These are phyloP conservation scores for Pseudevernia furfuracea DNA, from an alignment of 495 filamentous ascomycete species.

Conservation along the genomic window DNA sequence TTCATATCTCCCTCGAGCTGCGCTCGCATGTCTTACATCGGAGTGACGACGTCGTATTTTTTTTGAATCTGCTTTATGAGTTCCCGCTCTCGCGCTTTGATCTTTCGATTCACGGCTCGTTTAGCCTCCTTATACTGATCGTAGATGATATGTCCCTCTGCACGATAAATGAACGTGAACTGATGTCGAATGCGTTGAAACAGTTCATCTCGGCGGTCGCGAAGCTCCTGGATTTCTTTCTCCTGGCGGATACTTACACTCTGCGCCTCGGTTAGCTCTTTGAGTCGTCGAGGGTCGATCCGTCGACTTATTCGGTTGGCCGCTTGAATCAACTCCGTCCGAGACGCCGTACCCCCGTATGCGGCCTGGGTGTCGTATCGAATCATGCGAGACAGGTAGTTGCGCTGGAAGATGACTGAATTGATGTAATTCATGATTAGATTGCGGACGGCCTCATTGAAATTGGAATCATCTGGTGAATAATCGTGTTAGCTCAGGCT, in stretches of 20 bases:
- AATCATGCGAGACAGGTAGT: slow-evolving; percentile 25
- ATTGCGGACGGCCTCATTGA: slow-evolving; percentile 16
- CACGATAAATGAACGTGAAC: slow-evolving; percentile 18
- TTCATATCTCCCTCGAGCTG: neutral
- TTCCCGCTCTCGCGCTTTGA: slow-evolving; percentile 12
- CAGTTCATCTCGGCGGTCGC: slow-evolving; percentile 5
- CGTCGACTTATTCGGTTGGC: slow-evolving; percentile 18
- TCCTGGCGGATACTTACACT: slow-evolving; percentile 5
- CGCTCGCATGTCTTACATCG: no score
- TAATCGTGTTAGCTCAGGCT: neutral
- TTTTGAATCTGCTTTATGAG: slow-evolving; percentile 12
- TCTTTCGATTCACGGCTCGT: neutral
- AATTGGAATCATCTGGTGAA: slow-evolving; percentile 21
- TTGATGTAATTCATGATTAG: slow-evolving; percentile 20
- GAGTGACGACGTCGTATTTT: neutral
- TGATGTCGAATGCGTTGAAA: slow-evolving; percentile 13
- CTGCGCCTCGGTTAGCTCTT: slow-evolving; percentile 13
- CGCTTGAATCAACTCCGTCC: slow-evolving; percentile 16
- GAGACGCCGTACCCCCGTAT: slow-evolving; percentile 12
- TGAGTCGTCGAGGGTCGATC: slow-evolving; percentile 12
- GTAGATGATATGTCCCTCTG: slow-evolving; percentile 17
- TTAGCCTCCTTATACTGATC: slow-evolving; percentile 8
- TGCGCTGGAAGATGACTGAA: slow-evolving; percentile 19
- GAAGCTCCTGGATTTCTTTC: slow-evolving; percentile 17
- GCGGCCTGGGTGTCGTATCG: slow-evolving; percentile 21